phyloP scores from a whole-genome alignment of 331 rosid species.

The Dryas integrifolia region DNA sequence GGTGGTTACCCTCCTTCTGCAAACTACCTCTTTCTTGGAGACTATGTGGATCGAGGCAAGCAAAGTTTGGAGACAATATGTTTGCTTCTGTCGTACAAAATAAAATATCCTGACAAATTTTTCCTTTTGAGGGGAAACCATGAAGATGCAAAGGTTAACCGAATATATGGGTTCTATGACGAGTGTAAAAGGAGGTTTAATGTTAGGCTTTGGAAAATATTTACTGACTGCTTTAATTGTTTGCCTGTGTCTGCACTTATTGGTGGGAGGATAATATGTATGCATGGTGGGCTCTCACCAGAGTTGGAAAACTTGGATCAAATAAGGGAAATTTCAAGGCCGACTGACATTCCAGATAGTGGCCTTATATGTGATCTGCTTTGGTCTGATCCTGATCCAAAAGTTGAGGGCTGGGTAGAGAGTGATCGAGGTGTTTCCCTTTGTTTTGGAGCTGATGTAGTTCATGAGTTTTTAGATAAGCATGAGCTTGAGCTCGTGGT shows the following conservation, averaged over 20 bases:
- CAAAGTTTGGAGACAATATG: conserved; percentile 79
- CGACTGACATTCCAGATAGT: conserved; percentile 76
- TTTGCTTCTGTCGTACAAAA: conserved; percentile 69
- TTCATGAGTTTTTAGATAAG: conserved; percentile 68
- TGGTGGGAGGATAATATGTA: conserved; percentile 81
- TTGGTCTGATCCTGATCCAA: conserved; percentile 90
- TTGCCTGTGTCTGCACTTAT: conserved; percentile 92
- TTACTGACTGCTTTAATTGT: conserved; percentile 77
- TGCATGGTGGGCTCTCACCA: conserved; percentile 89
- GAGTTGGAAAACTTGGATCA: conserved; percentile 71
- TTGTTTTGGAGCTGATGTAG: conserved; percentile 71
- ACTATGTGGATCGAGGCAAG: conserved; percentile 56
- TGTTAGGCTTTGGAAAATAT: conserved; percentile 84
- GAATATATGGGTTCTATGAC: conserved; percentile 88
- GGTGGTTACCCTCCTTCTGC: conserved; percentile 90
- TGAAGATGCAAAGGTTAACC: conserved; percentile 93
- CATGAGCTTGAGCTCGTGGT: conserved; percentile 88
- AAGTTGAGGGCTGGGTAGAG: conserved; percentile 68
- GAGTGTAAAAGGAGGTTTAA: conserved; percentile 89
- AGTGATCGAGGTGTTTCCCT: conserved; percentile 89
- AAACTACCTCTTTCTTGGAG: conserved; percentile 86
- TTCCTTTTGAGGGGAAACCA: conserved; percentile 89
- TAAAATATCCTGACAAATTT: conserved; percentile 61
- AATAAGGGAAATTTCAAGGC: conserved; percentile 66
- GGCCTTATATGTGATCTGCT: conserved; percentile 95